phyloP scores from a whole-genome alignment of 306 rosid genomes.

The Gastrolobium bilobum region DNA sequence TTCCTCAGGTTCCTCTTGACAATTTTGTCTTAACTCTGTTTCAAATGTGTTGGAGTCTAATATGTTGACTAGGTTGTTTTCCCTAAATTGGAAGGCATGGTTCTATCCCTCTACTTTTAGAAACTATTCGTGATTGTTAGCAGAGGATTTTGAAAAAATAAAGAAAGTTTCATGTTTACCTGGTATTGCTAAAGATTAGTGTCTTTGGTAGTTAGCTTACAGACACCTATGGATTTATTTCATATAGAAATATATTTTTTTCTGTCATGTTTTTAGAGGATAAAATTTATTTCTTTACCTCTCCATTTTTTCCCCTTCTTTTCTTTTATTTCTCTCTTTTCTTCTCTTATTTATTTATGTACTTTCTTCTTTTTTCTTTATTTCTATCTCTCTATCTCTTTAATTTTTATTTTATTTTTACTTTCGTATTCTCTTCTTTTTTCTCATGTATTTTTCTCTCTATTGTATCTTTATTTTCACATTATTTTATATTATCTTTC shows the following conservation, averaged over 20 bases:
- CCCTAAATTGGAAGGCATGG: not conserved
- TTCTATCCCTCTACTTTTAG: not conserved
- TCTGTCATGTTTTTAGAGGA: not conserved
- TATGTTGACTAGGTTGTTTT: slow-evolving; percentile 3
- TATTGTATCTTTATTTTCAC: too few relatives aligned
- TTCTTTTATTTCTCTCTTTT: not conserved
- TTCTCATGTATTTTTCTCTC: not conserved
- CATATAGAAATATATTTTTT: slow-evolving; percentile 10
- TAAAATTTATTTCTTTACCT: too few relatives aligned
- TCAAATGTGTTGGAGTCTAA: not conserved
- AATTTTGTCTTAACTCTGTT: not conserved
- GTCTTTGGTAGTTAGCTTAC: slow-evolving; percentile 8
- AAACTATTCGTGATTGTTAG: not conserved
- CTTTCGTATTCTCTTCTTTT: too few relatives aligned
- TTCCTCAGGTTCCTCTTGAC: not conserved
- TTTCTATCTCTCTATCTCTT: too few relatives aligned
- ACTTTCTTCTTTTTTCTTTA: too few relatives aligned
- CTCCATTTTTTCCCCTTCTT: too few relatives aligned
- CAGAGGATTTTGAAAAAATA: not conserved
- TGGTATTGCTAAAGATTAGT: not conserved
- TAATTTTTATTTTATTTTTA: too few relatives aligned
- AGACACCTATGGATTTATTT: slow-evolving; percentile 3
- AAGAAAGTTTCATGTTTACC: not conserved
- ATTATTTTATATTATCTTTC: too few relatives aligned
- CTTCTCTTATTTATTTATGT: not conserved